Conservation (phyloP, 495 filamentous ascomycete species). For the Eremomyces bilateralis region DNA sequence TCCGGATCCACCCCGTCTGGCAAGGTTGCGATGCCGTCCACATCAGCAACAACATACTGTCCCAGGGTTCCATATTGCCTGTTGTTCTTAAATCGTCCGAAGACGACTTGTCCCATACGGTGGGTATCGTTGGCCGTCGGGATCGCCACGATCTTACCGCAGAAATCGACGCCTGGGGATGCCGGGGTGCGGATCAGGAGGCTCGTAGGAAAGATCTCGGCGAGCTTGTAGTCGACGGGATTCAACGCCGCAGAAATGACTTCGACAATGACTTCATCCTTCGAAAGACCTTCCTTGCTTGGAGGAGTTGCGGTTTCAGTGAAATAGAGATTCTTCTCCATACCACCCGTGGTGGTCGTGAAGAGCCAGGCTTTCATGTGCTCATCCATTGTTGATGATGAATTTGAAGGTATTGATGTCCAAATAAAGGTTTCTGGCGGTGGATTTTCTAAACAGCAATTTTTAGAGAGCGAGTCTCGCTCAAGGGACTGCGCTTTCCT, state of each 20-base stretch:
- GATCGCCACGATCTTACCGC: constrained; percentile 10
- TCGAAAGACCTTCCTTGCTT: constrained; percentile 4
- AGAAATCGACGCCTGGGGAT: constrained; percentile 14
- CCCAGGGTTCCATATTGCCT: constrained; percentile 9
- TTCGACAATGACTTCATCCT: constrained; percentile 11
- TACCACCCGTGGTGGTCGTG: constrained; percentile 6
- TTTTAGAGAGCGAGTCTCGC: no score
- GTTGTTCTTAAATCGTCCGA: constrained; percentile 7
- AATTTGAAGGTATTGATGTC: no score
- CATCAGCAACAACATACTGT: constrained; percentile 10
- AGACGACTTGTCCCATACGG: constrained; percentile 15
- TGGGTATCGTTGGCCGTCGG: constrained; percentile 5
- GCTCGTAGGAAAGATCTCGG: constrained; percentile 11
- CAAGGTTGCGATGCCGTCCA: constrained; percentile 6
- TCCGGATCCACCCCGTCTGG: constrained; percentile 12
- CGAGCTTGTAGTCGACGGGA: constrained; percentile 16
- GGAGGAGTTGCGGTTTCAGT: constrained; percentile 3
- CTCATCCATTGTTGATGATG: no score
- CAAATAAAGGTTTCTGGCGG: no score
- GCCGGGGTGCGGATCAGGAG: constrained; percentile 8
- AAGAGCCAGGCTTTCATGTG: constrained; percentile 17
- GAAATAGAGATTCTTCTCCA: constrained; percentile 16
- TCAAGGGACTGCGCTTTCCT: no score
- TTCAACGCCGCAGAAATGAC: constrained; percentile 15
- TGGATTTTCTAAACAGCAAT: no score